Evolutionary conservation across 495 filamentous ascomycete species (phyloP).

Genomic region (Penicillium fimorum): DNA sequence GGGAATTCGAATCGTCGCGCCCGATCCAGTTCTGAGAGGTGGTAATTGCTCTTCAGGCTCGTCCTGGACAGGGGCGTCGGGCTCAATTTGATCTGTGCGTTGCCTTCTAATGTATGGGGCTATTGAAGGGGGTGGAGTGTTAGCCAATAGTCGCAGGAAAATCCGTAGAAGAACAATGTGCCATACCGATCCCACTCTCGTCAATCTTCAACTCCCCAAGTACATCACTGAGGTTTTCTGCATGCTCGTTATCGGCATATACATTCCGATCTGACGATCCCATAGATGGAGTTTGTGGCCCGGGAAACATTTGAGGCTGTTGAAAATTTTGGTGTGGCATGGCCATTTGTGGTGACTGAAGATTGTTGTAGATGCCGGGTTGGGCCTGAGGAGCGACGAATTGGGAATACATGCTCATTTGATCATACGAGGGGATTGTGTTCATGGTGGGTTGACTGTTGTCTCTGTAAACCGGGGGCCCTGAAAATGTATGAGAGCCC

Average conservation of each 20-base stretch:
- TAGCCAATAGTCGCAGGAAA: conserved; percentile 10
- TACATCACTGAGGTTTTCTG: conserved; percentile 73
- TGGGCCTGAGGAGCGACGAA: conserved; percentile 51
- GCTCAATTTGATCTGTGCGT: conserved; percentile 57
- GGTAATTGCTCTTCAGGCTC: conserved; percentile 72
- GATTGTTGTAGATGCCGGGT: conserved; percentile 76
- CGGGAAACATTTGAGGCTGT: conserved; percentile 49
- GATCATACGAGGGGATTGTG: conserved; percentile 34
- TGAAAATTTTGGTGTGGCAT: conserved; percentile 46
- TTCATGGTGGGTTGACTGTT: conserved; percentile 26
- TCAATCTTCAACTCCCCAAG: conserved; percentile 86
- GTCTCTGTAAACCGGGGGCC: conserved; percentile 30
- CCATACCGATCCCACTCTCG: conserved; percentile 80
- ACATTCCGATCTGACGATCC: conserved; percentile 37
- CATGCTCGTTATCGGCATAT: conserved; percentile 55
- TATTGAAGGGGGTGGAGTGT: conserved; percentile 28
- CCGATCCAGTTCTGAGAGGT: conserved; percentile 61
- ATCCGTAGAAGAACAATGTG: conserved; percentile 18
- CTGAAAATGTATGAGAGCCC: conserved; percentile 33
- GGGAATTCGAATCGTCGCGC: conserved; percentile 80
- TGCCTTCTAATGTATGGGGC: conserved; percentile 86
- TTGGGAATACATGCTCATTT: conserved; percentile 37
- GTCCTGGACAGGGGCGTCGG: conserved; percentile 73
- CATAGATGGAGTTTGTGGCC: conserved; percentile 52
- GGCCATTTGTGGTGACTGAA: conserved; percentile 57